Evolutionary conservation across 2,329 filamentous ascomycete genomes (phyloP).

Genomic region (Phoma sp.): DNA sequence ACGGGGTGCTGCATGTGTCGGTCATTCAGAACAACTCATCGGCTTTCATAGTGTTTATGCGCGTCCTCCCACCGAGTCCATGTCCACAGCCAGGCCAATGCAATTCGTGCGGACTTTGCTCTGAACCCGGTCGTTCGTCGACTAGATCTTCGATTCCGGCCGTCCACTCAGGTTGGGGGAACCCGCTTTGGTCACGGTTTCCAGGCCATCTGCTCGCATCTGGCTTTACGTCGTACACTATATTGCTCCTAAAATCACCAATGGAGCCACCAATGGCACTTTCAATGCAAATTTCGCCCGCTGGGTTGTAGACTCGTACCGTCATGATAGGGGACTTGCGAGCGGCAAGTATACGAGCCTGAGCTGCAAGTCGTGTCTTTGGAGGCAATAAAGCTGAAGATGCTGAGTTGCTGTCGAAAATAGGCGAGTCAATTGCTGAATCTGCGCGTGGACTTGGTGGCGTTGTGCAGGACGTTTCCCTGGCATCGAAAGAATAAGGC

Average conservation of each 20-base stretch:
- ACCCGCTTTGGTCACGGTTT: slow-evolving; percentile 18
- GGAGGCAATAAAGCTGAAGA: slow-evolving; percentile 47
- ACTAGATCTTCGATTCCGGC: slow-evolving; percentile 33
- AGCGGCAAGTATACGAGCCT: slow-evolving; percentile 67
- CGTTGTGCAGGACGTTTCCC: neutral
- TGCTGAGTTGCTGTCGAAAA: slow-evolving; percentile 8
- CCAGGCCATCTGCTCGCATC: slow-evolving; percentile 47
- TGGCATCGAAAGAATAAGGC: neutral
- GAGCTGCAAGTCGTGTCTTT: slow-evolving; percentile 68
- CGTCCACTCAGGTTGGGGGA: slow-evolving; percentile 30
- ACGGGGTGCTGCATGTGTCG: neutral
- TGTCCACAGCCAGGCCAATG: slow-evolving; percentile 27
- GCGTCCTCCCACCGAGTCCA: slow-evolving; percentile 14
- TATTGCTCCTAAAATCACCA: slow-evolving; percentile 63
- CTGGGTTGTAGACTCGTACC: slow-evolving; percentile 60
- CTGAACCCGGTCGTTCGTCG: slow-evolving; percentile 15
- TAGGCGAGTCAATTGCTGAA: slow-evolving; percentile 24
- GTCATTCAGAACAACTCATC: slow-evolving; percentile 26
- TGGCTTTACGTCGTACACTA: slow-evolving; percentile 66
- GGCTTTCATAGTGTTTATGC: slow-evolving; percentile 15
- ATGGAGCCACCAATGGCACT: slow-evolving; percentile 67
- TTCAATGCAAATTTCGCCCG: slow-evolving; percentile 58
- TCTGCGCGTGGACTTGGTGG: slow-evolving; percentile 25
- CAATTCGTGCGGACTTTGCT: slow-evolving; percentile 2
- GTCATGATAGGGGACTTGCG: slow-evolving; percentile 61